Conservation (phyloP, 2,329 filamentous ascomycete genomes). For the Neodidymelliopsis sp. region DNA sequence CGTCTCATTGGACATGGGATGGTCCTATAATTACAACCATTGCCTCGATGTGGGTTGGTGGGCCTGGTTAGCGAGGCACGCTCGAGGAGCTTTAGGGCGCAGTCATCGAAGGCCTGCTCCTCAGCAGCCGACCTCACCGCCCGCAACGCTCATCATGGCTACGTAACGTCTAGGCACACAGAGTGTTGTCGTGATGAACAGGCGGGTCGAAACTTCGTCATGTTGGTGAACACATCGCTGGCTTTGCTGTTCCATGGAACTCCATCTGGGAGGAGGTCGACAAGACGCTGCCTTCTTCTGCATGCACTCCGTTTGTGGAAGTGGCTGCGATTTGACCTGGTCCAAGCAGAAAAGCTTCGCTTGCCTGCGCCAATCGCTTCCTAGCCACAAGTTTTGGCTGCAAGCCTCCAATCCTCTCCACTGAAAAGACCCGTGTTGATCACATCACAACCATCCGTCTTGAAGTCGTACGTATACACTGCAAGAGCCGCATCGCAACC, state of each 20-base stretch:
- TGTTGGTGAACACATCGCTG: not conserved
- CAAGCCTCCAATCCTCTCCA: conserved; percentile 1
- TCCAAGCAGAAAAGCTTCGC: conserved; percentile 7
- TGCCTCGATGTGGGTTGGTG: conserved; percentile 23
- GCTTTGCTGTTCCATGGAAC: conserved; percentile 12
- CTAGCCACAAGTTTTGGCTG: conserved; percentile 1
- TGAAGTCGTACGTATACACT: not conserved
- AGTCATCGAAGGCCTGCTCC: conserved; percentile 18
- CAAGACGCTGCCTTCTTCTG: conserved; percentile 7
- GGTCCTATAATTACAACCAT: conserved; percentile 31
- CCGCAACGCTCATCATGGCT: conserved; percentile 4
- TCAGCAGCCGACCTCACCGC: conserved; percentile 31
- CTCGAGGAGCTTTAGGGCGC: conserved; percentile 26
- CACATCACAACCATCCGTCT: not conserved
- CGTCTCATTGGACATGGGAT: conserved; percentile 24
- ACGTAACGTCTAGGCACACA: conserved; percentile 5
- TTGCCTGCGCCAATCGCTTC: conserved; percentile 6
- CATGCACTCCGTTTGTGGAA: conserved; percentile 14
- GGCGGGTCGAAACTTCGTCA: not conserved
- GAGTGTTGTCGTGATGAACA: not conserved
- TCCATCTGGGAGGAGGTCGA: not conserved
- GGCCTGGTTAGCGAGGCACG: conserved; percentile 24
- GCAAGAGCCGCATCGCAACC: not conserved
- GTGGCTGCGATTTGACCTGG: conserved; percentile 8
- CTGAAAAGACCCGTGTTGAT: not conserved